A percentile compares a stretch with the other conserved stretches of the same genome.
Conservation (phyloP, 768 basidiomycete species). For the Auriscalpium microsporum region DNA sequence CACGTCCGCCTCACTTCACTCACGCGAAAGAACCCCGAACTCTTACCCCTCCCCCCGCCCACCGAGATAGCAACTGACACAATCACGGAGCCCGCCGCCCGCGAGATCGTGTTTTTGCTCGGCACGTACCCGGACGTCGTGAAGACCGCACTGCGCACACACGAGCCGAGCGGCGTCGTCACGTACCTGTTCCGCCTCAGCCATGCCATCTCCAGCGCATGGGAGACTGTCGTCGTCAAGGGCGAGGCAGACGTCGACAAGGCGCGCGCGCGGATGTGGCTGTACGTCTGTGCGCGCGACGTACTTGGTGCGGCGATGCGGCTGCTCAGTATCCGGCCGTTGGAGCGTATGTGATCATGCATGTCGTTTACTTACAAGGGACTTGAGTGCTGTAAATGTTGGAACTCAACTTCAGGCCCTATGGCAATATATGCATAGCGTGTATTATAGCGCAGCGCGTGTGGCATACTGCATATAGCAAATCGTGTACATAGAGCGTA, state of each 20-base stretch:
- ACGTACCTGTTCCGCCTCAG: conserved; percentile 82
- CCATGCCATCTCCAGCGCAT: conserved; percentile 85
- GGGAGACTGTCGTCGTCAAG: conserved; percentile 85
- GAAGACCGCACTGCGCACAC: conserved; percentile 70
- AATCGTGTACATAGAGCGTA: no score
- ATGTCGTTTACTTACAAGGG: not conserved
- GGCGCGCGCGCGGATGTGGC: conserved; percentile 77
- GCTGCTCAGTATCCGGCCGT: conserved; percentile 77
- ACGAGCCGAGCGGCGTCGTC: conserved; percentile 87
- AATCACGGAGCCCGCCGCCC: conserved; percentile 62
- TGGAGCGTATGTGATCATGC: conserved; percentile 95
- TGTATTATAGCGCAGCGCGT: no score
- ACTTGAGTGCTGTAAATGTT: no score
- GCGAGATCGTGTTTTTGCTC: conserved; percentile 81
- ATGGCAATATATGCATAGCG: no score
- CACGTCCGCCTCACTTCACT: conserved; percentile 90
- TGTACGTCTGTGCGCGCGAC: conserved; percentile 84
- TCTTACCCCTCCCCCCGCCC: conserved; percentile 65
- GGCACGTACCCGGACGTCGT: conserved; percentile 91
- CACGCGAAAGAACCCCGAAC: conserved; percentile 83
- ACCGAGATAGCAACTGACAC: conserved; percentile 58
- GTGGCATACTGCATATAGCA: no score
- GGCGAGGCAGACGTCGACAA: conserved; percentile 70
- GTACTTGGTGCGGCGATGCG: conserved; percentile 85
- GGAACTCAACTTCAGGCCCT: no score